Evolutionary conservation across 1,284 basidiomycete genomes (phyloP).

Genomic region (Apiotrichum gracile): DNA sequence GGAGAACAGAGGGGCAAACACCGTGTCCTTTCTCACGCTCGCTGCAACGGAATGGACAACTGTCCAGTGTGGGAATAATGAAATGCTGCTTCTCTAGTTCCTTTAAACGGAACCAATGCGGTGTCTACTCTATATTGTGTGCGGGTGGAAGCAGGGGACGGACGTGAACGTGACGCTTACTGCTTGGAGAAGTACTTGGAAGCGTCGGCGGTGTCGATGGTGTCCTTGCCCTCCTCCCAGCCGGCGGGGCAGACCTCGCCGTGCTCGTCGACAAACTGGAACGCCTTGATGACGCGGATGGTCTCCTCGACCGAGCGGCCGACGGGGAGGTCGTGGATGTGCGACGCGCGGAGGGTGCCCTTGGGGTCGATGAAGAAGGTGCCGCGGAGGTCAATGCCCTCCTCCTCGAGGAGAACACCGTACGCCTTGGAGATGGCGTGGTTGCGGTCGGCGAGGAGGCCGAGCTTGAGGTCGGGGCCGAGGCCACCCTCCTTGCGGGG

Average conservation of each 20-base stretch:
- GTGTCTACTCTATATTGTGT: constrained; percentile 2
- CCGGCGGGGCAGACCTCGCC: constrained; percentile 87
- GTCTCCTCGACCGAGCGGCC: constrained; percentile 88
- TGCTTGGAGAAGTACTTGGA: constrained; percentile 64
- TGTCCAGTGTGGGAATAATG: too few species aligned
- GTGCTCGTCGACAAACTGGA: constrained; percentile 70
- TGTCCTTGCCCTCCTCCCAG: constrained; percentile 55
- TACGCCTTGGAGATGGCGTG: constrained; percentile 58
- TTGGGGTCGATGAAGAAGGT: constrained; percentile 86
- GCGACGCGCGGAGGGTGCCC: constrained; percentile 58
- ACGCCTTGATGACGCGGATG: constrained; percentile 77
- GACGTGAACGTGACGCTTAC: constrained; percentile 26
- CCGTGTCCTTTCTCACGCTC: neutral
- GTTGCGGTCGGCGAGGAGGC: constrained; percentile 53
- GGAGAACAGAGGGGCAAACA: too few species aligned
- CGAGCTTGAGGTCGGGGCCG: constrained; percentile 75
- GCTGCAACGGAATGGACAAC: neutral
- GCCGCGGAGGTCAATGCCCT: constrained; percentile 76
- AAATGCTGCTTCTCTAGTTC: too few species aligned
- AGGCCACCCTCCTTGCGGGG: constrained; percentile 76
- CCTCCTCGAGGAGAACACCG: constrained; percentile 76
- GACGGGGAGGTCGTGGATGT: constrained; percentile 78
- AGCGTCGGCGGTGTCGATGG: constrained; percentile 51
- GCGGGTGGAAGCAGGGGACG: neutral
- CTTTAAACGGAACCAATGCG: neutral